Percentiles rank a stretch among this genome's conserved stretches.
Evolutionary conservation across 1,284 basidiomycete species (phyloP).

Genomic region (Peniophora sp.): DNA sequence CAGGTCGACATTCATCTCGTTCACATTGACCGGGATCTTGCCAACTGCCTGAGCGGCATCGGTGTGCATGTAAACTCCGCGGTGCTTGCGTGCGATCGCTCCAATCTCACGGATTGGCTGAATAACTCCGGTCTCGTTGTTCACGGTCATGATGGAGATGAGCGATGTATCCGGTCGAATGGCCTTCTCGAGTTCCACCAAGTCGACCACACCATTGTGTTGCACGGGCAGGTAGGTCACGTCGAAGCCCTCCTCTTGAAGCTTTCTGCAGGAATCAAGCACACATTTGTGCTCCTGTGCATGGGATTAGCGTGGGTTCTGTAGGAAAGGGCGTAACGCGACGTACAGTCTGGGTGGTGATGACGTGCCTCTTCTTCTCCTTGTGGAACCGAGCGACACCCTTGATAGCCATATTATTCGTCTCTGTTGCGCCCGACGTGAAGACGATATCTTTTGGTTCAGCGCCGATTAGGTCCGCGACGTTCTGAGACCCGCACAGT

Average conservation of each 20-base stretch:
- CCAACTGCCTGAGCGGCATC: constrained; percentile 96
- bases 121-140: constrained; percentile 99
- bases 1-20: constrained; percentile 92
- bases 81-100: constrained; percentile 71
- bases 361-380: constrained; percentile 85
- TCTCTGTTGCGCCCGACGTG: constrained; percentile 97
- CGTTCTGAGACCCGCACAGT: constrained; percentile 41
- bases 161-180: constrained; percentile 85
- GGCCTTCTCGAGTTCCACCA: constrained; percentile 71
- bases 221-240: constrained; percentile 96
- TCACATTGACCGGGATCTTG: constrained; percentile 88
- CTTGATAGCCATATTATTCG: constrained; percentile 98
- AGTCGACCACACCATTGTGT: constrained; percentile 75
- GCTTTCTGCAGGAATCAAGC: constrained; percentile 92
- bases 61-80: constrained; percentile 93
- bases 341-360: constrained; percentile 81
- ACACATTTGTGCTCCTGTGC: constrained; percentile 98
- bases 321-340: not conserved
- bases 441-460: constrained; percentile 96
- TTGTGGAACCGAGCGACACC: constrained; percentile 94
- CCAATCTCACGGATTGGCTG: constrained; percentile 97
- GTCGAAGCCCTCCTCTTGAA: constrained; percentile 96
- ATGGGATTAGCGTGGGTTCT: not conserved
- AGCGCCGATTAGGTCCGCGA: constrained; percentile 90
- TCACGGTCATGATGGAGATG: constrained; percentile 97